phyloP scores from a whole-genome alignment of 1,284 basidiomycete genomes.

The Cutaneotrichosporon mucoides region DNA sequence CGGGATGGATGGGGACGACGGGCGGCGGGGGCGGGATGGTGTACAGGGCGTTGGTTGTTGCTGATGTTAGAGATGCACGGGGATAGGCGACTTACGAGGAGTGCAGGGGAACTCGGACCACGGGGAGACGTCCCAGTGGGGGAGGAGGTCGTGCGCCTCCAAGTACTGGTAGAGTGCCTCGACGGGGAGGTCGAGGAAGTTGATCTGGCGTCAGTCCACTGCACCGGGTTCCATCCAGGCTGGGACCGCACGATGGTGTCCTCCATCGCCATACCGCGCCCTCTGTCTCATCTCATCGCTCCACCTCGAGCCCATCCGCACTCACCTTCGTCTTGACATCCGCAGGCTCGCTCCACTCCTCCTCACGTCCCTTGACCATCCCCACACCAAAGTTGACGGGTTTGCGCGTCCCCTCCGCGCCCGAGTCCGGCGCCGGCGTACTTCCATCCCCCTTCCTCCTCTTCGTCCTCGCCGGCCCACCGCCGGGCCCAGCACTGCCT shows the following conservation, averaged over 20 bases:
- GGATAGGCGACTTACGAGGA: conserved; percentile 31
- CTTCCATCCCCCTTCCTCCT: conserved; percentile 35
- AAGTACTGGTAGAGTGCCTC: conserved; percentile 44
- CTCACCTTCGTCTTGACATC: conserved; percentile 44
- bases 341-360: conserved; percentile 36
- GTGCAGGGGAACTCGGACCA: conserved; percentile 45
- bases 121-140: conserved; percentile 41
- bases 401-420: conserved; percentile 5
- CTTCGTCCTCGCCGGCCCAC: conserved; percentile 25
- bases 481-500: not conserved
- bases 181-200: conserved; percentile 42
- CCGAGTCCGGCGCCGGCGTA: conserved; percentile 15
- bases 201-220: conserved; percentile 28
- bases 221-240: not conserved
- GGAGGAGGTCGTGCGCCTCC: conserved; percentile 40
- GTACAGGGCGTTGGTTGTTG: conserved; percentile 31
- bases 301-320: not conserved
- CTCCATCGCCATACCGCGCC: no score
- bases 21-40: conserved; percentile 25
- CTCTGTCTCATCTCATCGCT: no score
- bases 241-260: not conserved
- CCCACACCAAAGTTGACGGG: conserved; percentile 19
- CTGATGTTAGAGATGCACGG: conserved; percentile 13
- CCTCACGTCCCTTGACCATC: conserved; percentile 33
- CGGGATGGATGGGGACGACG: conserved; percentile 15